Conservation (phyloP, 257 asterid genomes). For the Lycium ferocissimum region DNA sequence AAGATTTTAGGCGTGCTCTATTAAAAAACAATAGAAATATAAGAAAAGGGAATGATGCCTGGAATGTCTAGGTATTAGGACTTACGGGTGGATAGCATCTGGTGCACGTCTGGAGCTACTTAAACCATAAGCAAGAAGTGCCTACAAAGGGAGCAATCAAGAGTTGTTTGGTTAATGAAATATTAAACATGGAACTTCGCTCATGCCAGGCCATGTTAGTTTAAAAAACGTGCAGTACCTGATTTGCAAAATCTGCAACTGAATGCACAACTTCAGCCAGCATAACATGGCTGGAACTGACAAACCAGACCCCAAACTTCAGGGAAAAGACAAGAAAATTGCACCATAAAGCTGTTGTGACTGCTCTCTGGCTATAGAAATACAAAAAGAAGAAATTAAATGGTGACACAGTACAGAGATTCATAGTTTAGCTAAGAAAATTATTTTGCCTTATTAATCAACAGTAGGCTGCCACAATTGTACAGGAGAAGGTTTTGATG, state of each 20-base stretch:
- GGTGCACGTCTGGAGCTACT: constrained; percentile 98
- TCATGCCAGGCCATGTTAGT: constrained; percentile 14
- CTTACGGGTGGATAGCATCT: constrained; percentile 99
- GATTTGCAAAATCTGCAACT: constrained; percentile 97
- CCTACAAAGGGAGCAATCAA: constrained; percentile 47
- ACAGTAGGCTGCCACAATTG: background rate
- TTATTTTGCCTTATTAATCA: background rate
- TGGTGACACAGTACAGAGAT: constrained; percentile 18
- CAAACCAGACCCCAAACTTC: constrained; percentile 96
- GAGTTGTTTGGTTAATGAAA: constrained; percentile 14
- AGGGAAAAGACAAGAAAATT: constrained; percentile 96
- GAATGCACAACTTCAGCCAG: constrained; percentile 97
- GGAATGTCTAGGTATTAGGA: constrained; percentile 25
- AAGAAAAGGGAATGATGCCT: background rate
- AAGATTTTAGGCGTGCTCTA: background rate
- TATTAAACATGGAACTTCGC: background rate
- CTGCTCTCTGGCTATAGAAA: constrained; percentile 86
- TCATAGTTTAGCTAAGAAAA: background rate
- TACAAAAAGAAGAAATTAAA: constrained; percentile 31
- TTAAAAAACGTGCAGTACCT: constrained; percentile 52
- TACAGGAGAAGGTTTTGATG: background rate
- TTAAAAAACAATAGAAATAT: background rate
- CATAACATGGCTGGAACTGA: constrained; percentile 94
- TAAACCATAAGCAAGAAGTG: constrained; percentile 97
- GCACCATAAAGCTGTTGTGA: constrained; percentile 97